Evolutionary conservation across 176 grass and related monocot species (phyloP).

Genomic region (Ensete ventricosum): DNA sequence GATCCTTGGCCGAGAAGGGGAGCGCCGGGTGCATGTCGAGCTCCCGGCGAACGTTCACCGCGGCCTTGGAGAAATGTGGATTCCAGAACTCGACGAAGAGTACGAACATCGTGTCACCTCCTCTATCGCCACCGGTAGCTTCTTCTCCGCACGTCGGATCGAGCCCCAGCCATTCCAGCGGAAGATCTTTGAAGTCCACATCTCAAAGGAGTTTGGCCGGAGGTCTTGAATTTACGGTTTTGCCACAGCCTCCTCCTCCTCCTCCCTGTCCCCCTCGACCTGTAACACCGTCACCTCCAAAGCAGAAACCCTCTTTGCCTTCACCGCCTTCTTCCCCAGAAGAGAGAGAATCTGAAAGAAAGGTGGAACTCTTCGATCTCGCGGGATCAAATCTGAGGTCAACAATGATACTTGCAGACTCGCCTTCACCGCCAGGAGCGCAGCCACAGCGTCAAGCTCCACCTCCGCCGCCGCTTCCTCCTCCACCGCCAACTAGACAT

Average conservation of each 20-base stretch:
- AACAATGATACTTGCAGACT: not conserved
- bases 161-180: not conserved
- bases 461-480: constrained; percentile 11
- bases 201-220: not conserved
- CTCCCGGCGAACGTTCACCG: constrained; percentile 18
- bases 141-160: not conserved
- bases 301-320: constrained; percentile 53
- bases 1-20: not conserved
- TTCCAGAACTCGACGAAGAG: constrained; percentile 5
- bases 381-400: not conserved
- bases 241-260: not conserved
- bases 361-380: not conserved
- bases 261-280: constrained; percentile 33
- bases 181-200: constrained; percentile 5
- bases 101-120: constrained; percentile 16
- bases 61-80: constrained; percentile 2
- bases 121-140: constrained; percentile 29
- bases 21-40: not conserved
- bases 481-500: constrained; percentile 27
- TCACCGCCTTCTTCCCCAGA: constrained; percentile 68
- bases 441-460: constrained; percentile 15
- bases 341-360: constrained; percentile 23
- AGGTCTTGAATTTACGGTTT: not conserved
- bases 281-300: constrained; percentile 52
- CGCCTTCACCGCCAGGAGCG: not conserved